phyloP scores from a whole-genome alignment of 371 early-diverging fungal genomes.

The Mucor mucedo region DNA sequence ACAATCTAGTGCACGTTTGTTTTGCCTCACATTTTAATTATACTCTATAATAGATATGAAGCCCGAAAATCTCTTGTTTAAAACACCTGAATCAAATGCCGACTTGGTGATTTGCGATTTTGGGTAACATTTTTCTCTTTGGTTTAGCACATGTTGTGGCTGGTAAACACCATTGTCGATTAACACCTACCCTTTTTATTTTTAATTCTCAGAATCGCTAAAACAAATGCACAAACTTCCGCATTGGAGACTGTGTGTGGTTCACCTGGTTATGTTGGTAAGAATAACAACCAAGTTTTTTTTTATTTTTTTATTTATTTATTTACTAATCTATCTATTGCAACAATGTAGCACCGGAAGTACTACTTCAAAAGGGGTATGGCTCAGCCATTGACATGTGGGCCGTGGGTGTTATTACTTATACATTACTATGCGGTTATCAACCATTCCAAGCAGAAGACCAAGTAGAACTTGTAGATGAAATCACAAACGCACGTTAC shows the following conservation, averaged over 20 bases:
- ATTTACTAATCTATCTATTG: constrained; percentile 22
- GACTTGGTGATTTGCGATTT: constrained; percentile 72
- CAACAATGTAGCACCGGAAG: constrained; percentile 75
- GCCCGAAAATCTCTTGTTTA: constrained; percentile 82
- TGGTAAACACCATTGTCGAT: constrained; percentile 1
- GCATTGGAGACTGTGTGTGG: constrained; percentile 67
- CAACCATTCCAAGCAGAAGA: constrained; percentile 81
- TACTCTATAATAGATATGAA: constrained; percentile 67
- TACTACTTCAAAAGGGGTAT: constrained; percentile 71
- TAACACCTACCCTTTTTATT: not conserved
- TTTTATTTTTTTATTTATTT: constrained; percentile 12
- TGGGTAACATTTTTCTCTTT: constrained; percentile 45
- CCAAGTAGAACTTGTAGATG: constrained; percentile 61
- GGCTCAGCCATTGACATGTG: constrained; percentile 86
- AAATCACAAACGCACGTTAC: constrained; percentile 69
- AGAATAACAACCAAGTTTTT: constrained; percentile 10
- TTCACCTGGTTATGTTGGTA: constrained; percentile 63
- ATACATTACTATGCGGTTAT: constrained; percentile 65
- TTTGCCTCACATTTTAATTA: not conserved
- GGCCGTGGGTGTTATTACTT: constrained; percentile 51
- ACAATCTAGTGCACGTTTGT: no score
- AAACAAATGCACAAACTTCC: constrained; percentile 47
- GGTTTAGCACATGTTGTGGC: not conserved
- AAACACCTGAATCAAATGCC: constrained; percentile 59
- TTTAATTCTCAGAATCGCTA: constrained; percentile 55